Evolutionary conservation across 2,329 filamentous ascomycete species (phyloP), one percentile per base, ranked within the genome.

Genomic region (Clonostachys rhizophaga): DNA sequence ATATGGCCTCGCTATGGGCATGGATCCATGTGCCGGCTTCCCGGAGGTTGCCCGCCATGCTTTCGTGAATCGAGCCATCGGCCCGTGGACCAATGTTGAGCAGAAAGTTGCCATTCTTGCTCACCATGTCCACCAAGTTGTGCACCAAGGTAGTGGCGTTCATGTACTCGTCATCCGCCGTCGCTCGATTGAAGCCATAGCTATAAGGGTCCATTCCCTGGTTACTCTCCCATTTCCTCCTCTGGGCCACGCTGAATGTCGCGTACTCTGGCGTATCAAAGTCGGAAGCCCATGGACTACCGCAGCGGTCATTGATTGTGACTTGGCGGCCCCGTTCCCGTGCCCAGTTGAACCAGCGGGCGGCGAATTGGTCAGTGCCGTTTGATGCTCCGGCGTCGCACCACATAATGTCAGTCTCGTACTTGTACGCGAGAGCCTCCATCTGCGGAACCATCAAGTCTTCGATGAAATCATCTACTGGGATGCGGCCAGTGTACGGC

Each of bases 191-290:
- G 61, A 76, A 83, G 4, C 79, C 79, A 53, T 83, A 83, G 51
- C 66, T 72, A 54, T 69, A 82, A 0, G 79, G 79, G 53, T 83
- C 79, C 75, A 84, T 78, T 36, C 79, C 79, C 40, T 69, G 68
- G 59, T 75, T 83, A 39, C 64, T 74, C 60, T 83, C 80, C 79
- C 79, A 84, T 58, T 83, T 83, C 30, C 76, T 66, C 34, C 65
- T 57, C 57, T 79, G 76, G 9, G 74, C 69, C 13, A 49, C 45
- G 40, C 42, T 48, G 20, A 45, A 46, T 9, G 43, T 42, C 4
- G 41, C 52, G 42, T 83, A 84, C 57, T 83, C 79, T 1, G 79
- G 79, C 2, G 79, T 83, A 56, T 83, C 78, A 53, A 81, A 83
- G 61, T 83, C 78, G 12, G 63, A 63, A 2, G 60, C 58, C 41